Evolutionary conservation across 75 land plant genomes (phyloP).

Genomic region (Adiantum capillusveneris): DNA sequence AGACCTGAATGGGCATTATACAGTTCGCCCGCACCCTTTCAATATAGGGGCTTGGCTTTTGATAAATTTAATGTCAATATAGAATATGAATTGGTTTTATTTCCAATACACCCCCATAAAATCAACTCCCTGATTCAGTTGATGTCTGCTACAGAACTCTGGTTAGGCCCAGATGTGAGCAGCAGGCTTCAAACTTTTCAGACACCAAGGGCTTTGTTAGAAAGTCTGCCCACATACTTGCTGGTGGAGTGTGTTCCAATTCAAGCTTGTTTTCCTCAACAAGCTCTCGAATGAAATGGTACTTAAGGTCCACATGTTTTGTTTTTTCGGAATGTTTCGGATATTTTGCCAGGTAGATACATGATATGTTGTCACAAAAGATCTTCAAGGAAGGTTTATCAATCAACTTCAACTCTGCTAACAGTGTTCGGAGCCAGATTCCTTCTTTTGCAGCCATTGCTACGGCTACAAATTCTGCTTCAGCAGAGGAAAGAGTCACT

Average conservation of each 20-base stretch:
- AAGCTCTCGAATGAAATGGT: conserved; percentile 11
- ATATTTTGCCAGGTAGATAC: conserved; percentile 8
- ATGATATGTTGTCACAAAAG: conserved; percentile 5
- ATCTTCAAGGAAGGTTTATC: not conserved
- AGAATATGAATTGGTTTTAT: too few species aligned
- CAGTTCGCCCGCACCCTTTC: too few species aligned
- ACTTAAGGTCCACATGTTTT: not conserved
- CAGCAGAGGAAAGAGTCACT: conserved; percentile 4
- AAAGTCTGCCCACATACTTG: conserved; percentile 2
- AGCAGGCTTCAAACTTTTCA: conserved; percentile 8
- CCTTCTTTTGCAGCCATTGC: conserved; percentile 10
- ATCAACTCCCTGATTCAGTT: not conserved
- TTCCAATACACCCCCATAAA: conserved; percentile 2
- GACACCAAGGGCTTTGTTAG: conserved; percentile 8
- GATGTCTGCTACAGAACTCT: not conserved
- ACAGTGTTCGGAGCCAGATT: not conserved
- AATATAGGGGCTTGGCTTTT: too few species aligned
- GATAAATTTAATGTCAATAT: too few species aligned
- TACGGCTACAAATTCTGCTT: conserved; percentile 7
- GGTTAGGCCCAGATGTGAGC: not conserved
- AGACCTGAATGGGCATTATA: too few species aligned
- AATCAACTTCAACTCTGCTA: conserved; percentile 2
- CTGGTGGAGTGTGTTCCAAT: not conserved
- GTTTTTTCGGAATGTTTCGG: too few species aligned
- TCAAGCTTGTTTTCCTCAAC: conserved; percentile 3